Percentiles rank a stretch among this genome's conserved stretches.
These are phyloP conservation scores for Dispira simplex DNA, from an alignment of 192 early-diverging fungal species.

Conservation along the genomic window DNA sequence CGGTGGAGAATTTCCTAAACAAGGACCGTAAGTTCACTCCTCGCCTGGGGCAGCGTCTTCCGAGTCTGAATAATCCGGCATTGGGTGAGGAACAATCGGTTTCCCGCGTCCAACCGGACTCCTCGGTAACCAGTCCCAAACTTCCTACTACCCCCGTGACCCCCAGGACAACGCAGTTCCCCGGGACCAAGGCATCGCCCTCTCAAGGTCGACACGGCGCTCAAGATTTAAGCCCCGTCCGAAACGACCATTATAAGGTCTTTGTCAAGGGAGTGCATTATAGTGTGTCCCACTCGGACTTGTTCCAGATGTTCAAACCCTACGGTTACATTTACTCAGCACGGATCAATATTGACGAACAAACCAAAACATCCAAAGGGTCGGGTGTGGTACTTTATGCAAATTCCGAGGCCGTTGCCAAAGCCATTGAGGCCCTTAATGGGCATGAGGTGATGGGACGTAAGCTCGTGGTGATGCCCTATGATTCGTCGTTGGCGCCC, in stretches of 20 bases:
- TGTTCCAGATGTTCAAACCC: conserved; percentile 34
- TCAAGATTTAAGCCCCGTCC: conserved; percentile 16
- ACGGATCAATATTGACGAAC: conserved; percentile 27
- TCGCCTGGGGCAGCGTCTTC: not conserved
- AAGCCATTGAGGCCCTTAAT: conserved; percentile 26
- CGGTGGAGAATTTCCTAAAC: conserved; percentile 15
- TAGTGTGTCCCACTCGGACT: conserved; percentile 31
- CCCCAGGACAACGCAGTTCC: not conserved
- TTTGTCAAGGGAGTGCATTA: conserved; percentile 32
- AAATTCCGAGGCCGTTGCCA: conserved; percentile 22
- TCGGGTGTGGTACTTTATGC: conserved; percentile 30
- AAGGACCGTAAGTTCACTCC: conserved; percentile 16
- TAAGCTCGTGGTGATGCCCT: conserved; percentile 21
- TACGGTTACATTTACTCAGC: conserved; percentile 34
- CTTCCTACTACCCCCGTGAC: not conserved
- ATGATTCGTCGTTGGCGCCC: not conserved
- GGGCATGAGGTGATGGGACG: conserved; percentile 30
- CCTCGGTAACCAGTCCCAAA: not conserved
- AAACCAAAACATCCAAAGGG: conserved; percentile 25
- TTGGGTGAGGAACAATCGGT: not conserved
- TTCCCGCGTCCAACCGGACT: not conserved
- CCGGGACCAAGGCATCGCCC: not conserved
- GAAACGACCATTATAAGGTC: conserved; percentile 28
- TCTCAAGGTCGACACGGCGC: conserved; percentile 8
- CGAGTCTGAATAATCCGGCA: conserved; percentile 6